Percentiles rank a stretch among this genome's conserved stretches.
These are phyloP conservation scores for Candida freyschussii DNA, from an alignment of 1,139 yeast species.

Conservation along the genomic window DNA sequence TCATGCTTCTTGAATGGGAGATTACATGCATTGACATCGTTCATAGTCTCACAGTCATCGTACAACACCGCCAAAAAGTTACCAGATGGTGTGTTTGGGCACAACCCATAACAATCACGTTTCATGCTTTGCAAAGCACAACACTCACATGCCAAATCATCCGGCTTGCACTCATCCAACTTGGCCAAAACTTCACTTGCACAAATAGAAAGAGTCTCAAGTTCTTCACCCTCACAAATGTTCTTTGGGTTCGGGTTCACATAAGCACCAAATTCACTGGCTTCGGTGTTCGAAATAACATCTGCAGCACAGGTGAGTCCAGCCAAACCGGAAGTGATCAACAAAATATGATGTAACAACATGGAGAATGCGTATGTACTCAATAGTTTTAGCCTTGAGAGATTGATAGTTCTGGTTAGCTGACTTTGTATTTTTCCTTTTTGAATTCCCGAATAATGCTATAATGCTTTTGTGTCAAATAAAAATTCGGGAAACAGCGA, in stretches of 20 bases:
- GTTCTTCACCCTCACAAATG: conserved; percentile 36
- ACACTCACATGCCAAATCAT: conserved; percentile 52
- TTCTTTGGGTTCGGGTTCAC: conserved; percentile 44
- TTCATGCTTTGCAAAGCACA: conserved; percentile 48
- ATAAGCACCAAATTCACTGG: conserved; percentile 38
- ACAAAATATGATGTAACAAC: not conserved
- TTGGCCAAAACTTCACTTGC: conserved; percentile 42
- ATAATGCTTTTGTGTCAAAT: too few relatives aligned
- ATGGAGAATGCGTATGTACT: too few relatives aligned
- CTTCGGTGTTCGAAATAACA: conserved; percentile 19
- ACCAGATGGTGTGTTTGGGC: conserved; percentile 43
- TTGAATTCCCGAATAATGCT: too few relatives aligned
- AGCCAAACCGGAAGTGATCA: too few relatives aligned
- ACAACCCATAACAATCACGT: conserved; percentile 41
- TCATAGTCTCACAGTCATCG: conserved; percentile 42
- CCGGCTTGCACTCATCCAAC: conserved; percentile 46
- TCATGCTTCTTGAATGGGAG: conserved; percentile 44
- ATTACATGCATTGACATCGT: conserved; percentile 47
- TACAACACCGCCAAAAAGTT: conserved; percentile 42
- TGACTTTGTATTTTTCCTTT: too few relatives aligned
- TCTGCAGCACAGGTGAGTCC: too few relatives aligned
- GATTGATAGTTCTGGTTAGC: too few relatives aligned
- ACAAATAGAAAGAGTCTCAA: conserved; percentile 39
- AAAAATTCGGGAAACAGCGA: too few relatives aligned
- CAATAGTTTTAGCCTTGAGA: too few relatives aligned